Evolutionary conservation across 371 early-diverging fungal species (phyloP).

Genomic region (Apophysomyces ossiformis): DNA sequence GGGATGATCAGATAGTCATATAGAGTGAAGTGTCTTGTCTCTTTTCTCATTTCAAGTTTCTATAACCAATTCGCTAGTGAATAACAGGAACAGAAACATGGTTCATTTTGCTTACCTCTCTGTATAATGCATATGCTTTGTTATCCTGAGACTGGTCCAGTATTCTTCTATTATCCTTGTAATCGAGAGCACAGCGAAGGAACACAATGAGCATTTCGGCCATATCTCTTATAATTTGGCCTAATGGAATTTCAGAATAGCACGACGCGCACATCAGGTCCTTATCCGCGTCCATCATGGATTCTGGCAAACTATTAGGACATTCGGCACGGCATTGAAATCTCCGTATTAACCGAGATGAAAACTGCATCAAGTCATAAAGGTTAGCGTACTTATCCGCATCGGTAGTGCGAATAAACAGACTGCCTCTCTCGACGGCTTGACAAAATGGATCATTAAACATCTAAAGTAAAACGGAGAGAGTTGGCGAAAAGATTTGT

Average conservation of each 20-base stretch:
- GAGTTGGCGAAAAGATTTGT: too few species aligned
- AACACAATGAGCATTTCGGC: slow-evolving; percentile 34
- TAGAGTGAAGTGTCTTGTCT: slow-evolving; percentile 43
- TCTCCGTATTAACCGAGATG: slow-evolving; percentile 27
- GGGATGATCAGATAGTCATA: slow-evolving; percentile 48
- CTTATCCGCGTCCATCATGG: neutral
- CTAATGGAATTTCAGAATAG: slow-evolving; percentile 19
- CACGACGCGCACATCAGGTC: neutral
- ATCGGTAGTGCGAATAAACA: slow-evolving; percentile 21
- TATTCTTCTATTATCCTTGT: slow-evolving; percentile 34
- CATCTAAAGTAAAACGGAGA: slow-evolving; percentile 23
- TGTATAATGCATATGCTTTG: slow-evolving; percentile 28
- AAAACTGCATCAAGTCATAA: slow-evolving; percentile 32
- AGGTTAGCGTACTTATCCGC: slow-evolving; percentile 37
- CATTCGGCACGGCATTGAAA: slow-evolving; percentile 14
- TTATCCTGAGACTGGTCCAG: slow-evolving; percentile 17
- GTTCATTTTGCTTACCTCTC: slow-evolving; percentile 17
- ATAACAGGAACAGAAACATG: neutral
- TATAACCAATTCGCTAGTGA: neutral
- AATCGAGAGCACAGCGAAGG: slow-evolving; percentile 45
- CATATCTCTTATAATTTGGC: slow-evolving; percentile 29
- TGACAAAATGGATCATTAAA: slow-evolving; percentile 32
- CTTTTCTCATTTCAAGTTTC: slow-evolving; percentile 32
- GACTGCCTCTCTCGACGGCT: slow-evolving; percentile 28
- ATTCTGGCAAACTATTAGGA: neutral